Evolutionary conservation across 2,329 filamentous ascomycete species (phyloP).

Genomic region (Penicillium verrucosum): DNA sequence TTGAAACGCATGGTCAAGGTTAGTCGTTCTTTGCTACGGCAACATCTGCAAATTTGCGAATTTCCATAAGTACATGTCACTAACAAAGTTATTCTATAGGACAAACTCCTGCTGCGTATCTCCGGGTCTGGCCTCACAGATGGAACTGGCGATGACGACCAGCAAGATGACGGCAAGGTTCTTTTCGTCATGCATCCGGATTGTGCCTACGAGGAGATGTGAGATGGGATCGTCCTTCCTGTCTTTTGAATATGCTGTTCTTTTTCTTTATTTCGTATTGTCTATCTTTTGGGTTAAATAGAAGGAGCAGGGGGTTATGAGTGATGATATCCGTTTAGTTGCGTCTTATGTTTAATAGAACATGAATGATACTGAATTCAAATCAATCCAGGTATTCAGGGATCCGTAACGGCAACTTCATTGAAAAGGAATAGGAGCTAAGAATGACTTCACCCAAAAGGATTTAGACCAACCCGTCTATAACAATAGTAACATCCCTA

Average conservation of each 20-base stretch:
- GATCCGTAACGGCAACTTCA: too few species aligned
- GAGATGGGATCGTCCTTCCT: slow-evolving; percentile 47
- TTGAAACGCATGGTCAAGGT: slow-evolving; percentile 96
- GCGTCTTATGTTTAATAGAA: slow-evolving; percentile 9
- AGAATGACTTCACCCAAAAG: too few species aligned
- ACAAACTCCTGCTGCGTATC: slow-evolving; percentile 59
- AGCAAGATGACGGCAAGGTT: slow-evolving; percentile 48
- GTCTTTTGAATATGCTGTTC: slow-evolving; percentile 1
- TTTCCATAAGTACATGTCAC: neutral
- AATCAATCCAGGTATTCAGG: neutral
- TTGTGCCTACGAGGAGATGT: slow-evolving; percentile 68
- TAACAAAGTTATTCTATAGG: slow-evolving; percentile 37
- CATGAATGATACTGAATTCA: slow-evolving; percentile 7
- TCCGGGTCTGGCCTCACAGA: slow-evolving; percentile 87
- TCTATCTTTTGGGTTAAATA: slow-evolving; percentile 19
- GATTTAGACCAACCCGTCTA: too few species aligned
- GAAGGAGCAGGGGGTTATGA: slow-evolving; percentile 30
- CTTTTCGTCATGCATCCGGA: slow-evolving; percentile 94
- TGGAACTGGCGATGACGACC: slow-evolving; percentile 59
- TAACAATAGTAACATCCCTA: too few species aligned
- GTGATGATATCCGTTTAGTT: slow-evolving; percentile 31
- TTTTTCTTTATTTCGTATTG: slow-evolving; percentile 7
- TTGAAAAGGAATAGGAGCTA: too few species aligned
- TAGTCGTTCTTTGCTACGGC: neutral
- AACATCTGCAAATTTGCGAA: neutral